Evolutionary conservation across 1,284 basidiomycete species (phyloP), one percentile per base, ranked within the genome.

Genomic region (Wolfiporia cocos): DNA sequence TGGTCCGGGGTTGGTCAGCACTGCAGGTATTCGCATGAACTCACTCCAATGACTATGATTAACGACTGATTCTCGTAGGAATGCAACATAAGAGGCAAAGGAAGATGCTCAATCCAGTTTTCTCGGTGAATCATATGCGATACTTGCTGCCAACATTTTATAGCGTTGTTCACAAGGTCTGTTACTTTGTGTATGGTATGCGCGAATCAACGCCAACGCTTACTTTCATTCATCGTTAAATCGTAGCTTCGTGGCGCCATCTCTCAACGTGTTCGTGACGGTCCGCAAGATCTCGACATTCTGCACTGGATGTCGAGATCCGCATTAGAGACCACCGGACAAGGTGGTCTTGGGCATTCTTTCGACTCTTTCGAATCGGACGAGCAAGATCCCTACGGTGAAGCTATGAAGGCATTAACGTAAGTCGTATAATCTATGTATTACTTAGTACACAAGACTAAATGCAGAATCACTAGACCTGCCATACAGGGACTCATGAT

Each of bases 341-440:
- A 63, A 37, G 64, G 57, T 14, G 66, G 63, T 2, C 44, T 68
- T 1, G 66, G 65, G 0, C 61, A 66, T 37, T 61, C 61, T 6
- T 66, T 67, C 53, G 53, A 63, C 39, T 52, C 58, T 18, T 52
- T 64, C 34, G 48, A 49, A 7, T 52, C 52, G 19, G 44, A 44
- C 2, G 42, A 54, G 26, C n/a, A n/a, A n/a, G n/a, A n/a, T n/a
- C n/a, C n/a, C n/a, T n/a, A n/a, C n/a, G n/a, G n/a, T n/a, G n/a
- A n/a, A n/a, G n/a, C n/a, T n/a, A n/a, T n/a, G n/a, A n/a, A n/a
- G n/a, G n/a, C n/a, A n/a, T n/a, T n/a, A 43, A 54, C 5, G n/a
- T 38, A 6, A 38, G 28, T n/a, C 4, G 12, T 5, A 15, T 38
- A 14, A 10, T 38, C 21, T 7, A 24, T 15, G 10, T 18, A 34